Conservation (phyloP, 306 rosid genomes). For the Ziziphus jujuba region DNA sequence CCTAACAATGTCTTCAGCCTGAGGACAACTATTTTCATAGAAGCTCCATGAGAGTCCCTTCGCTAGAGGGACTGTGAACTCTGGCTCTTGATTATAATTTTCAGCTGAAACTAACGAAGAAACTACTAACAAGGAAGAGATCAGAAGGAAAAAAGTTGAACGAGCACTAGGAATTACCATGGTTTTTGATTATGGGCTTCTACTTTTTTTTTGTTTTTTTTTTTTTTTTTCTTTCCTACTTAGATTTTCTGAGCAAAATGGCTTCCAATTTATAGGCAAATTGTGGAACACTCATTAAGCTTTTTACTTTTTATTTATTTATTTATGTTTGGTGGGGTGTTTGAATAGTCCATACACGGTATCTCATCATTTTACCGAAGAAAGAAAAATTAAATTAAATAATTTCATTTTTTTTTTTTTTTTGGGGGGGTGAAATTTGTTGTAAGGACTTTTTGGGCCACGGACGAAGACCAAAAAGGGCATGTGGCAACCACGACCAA, state of each 20-base stretch:
- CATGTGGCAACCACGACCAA: too few species aligned
- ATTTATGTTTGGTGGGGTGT: background rate
- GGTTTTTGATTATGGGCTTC: background rate
- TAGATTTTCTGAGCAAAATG: too few species aligned
- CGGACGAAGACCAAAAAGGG: too few species aligned
- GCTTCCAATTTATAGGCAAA: constrained; percentile 11
- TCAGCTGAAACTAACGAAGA: constrained; percentile 7
- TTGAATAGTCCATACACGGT: too few species aligned
- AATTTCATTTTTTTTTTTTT: too few species aligned
- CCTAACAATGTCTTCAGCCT: constrained; percentile 48
- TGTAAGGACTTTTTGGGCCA: too few species aligned
- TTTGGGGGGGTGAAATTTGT: too few species aligned
- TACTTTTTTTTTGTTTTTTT: too few species aligned
- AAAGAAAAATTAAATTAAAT: too few species aligned
- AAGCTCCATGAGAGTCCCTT: constrained; percentile 54
- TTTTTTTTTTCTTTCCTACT: background rate
- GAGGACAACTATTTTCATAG: constrained; percentile 48
- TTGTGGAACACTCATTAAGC: background rate
- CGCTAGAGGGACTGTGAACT: constrained; percentile 13
- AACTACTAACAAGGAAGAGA: constrained; percentile 21
- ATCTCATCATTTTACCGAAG: too few species aligned
- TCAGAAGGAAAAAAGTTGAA: constrained; percentile 8
- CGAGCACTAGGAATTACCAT: constrained; percentile 23
- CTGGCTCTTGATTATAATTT: constrained; percentile 21
- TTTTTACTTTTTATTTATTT: background rate